A percentile compares a stretch with the other conserved stretches of the same genome.
Evolutionary conservation across 1,284 basidiomycete species (phyloP).

Genomic region (Ustilago nuda): DNA sequence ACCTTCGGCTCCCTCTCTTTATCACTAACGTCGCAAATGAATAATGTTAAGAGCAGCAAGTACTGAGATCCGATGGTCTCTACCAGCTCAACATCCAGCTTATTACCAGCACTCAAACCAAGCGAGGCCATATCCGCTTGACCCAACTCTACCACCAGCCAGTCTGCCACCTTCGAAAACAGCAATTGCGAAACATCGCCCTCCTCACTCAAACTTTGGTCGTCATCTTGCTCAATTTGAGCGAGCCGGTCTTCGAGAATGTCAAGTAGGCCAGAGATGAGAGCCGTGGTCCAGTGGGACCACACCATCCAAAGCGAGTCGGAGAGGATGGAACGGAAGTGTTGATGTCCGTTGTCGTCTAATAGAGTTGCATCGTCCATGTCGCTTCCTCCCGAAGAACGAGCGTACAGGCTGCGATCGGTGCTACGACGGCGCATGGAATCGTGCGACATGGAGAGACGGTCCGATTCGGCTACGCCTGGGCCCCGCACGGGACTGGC

Average conservation of each 20-base stretch:
- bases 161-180: conserved; percentile 10
- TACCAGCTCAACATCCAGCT: conserved; percentile 43
- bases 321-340: conserved; percentile 35
- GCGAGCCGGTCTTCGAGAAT: conserved; percentile 39
- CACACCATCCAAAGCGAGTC: conserved; percentile 54
- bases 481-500: conserved; percentile 27
- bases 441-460: conserved; percentile 23
- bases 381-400: conserved; percentile 25
- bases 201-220: conserved; percentile 6
- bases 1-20: conserved; percentile 11
- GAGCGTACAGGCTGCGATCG: conserved; percentile 36
- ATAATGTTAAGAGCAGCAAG: conserved; percentile 17
- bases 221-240: conserved; percentile 23
- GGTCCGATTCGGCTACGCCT: conserved; percentile 36
- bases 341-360: conserved; percentile 7
- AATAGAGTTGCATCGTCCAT: conserved; percentile 5
- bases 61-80: conserved; percentile 24
- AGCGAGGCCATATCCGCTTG: conserved; percentile 40
- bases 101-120: conserved; percentile 48
- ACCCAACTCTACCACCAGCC: conserved; percentile 25
- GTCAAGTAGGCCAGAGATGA: conserved; percentile 42
- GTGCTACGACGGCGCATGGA: conserved; percentile 26
- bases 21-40: conserved; percentile 5
- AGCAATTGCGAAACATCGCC: conserved; percentile 22
- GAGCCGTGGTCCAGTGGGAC: conserved; percentile 48